These are phyloP conservation scores for Teunomyces aglyptinius DNA, from an alignment of 805 yeast species.

Conservation along the genomic window DNA sequence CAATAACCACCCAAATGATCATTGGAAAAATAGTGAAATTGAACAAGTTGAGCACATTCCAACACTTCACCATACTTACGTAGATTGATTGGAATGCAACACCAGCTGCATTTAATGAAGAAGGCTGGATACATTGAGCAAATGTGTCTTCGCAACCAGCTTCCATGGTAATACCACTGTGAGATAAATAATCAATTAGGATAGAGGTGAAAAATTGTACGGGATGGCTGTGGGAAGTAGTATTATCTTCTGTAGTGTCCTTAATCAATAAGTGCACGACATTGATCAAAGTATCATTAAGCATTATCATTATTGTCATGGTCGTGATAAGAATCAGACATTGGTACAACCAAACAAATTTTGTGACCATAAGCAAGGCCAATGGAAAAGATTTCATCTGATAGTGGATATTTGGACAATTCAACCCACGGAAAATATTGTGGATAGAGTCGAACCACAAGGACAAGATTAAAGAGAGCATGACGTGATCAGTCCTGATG, in stretches of 20 bases:
- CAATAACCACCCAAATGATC: slow-evolving; percentile 20
- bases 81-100: slow-evolving; percentile 8
- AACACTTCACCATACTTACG: slow-evolving; percentile 14
- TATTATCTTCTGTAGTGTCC: background rate
- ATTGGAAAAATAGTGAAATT: slow-evolving; percentile 21
- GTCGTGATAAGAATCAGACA: slow-evolving; percentile 15
- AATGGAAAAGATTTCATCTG: slow-evolving; percentile 14
- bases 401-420: slow-evolving; percentile 12
- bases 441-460: slow-evolving; percentile 12
- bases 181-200: slow-evolving; percentile 16
- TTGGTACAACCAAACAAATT: slow-evolving; percentile 23
- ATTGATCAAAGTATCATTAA: slow-evolving; percentile 23
- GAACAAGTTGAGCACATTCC: slow-evolving; percentile 17
- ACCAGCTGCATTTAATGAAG: slow-evolving; percentile 5
- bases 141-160: slow-evolving; percentile 6
- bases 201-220: slow-evolving; percentile 17
- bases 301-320: slow-evolving; percentile 12
- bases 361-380: slow-evolving; percentile 13
- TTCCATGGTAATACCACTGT: slow-evolving; percentile 7
- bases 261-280: slow-evolving; percentile 7
- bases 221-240: background rate
- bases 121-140: slow-evolving; percentile 6
- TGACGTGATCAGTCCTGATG: slow-evolving; percentile 27
- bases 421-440: slow-evolving; percentile 13
- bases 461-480: slow-evolving; percentile 14